A percentile compares a stretch with the other conserved stretches of the same genome.
Conservation (phyloP, 2,329 filamentous ascomycete genomes). For the Pseudogymnoascus sp. region DNA sequence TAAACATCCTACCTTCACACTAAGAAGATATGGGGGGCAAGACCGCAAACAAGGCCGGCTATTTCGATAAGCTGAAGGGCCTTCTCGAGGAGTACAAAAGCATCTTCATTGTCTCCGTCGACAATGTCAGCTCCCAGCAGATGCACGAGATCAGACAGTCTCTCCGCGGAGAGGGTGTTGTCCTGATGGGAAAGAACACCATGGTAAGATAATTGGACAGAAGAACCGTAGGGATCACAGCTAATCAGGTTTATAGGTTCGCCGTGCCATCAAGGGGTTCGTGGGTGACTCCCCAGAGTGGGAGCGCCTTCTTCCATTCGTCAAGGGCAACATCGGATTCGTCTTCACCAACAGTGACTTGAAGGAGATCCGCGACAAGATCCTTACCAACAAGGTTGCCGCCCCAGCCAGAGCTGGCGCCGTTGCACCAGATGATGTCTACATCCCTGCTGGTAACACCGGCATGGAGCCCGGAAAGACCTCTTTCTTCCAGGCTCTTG, state of each 20-base stretch:
- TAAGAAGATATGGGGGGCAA: constrained; percentile 99
- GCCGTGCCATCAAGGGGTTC: constrained; percentile 96
- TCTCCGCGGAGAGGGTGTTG: constrained; percentile 85
- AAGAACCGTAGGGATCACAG: neutral
- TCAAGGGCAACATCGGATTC: constrained; percentile 98
- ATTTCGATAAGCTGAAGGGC: constrained; percentile 99
- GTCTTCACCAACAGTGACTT: constrained; percentile 98
- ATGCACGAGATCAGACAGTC: constrained; percentile 99
- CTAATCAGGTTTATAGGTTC: constrained; percentile 49
- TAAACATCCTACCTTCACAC: constrained; percentile 96
- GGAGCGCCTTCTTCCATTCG: constrained; percentile 90
- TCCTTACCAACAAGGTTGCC: constrained; percentile 93
- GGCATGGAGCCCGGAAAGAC: constrained; percentile 99
- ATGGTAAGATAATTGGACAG: constrained; percentile 57
- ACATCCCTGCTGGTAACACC: constrained; percentile 94
- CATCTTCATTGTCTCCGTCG: constrained; percentile 93
- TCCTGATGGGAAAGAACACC: constrained; percentile 99
- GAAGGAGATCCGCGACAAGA: constrained; percentile 87
- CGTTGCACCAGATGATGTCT: constrained; percentile 87
- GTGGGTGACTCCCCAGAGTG: constrained; percentile 86
- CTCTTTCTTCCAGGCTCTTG: constrained; percentile 99
- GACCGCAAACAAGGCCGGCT: constrained; percentile 83
- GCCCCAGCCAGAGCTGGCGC: constrained; percentile 97
- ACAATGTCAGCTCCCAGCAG: constrained; percentile 99
- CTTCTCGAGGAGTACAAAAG: constrained; percentile 94